These are phyloP conservation scores for Lumnitzera racemosa DNA, from an alignment of 345 rosid genomes.

Conservation along the genomic window DNA sequence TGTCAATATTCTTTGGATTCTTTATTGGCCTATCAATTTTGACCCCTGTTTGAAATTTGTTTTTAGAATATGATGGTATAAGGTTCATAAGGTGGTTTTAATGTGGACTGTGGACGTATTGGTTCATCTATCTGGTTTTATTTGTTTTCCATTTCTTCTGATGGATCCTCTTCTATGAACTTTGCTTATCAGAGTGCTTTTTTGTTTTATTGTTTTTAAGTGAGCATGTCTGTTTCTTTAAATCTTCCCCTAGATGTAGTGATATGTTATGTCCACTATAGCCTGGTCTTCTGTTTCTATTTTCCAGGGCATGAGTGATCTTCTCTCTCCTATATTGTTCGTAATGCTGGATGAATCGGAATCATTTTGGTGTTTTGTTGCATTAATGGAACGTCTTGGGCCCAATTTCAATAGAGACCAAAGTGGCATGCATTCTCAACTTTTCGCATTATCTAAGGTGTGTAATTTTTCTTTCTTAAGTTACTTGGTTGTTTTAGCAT, in stretches of 20 bases:
- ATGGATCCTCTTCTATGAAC: too few species aligned
- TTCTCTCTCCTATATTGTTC: slow-evolving; percentile 82
- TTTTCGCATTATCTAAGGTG: slow-evolving; percentile 93
- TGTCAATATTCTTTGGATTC: too few species aligned
- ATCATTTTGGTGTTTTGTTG: slow-evolving; percentile 96
- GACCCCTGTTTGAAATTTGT: too few species aligned
- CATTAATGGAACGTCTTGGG: slow-evolving; percentile 94
- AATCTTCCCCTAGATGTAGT: neutral
- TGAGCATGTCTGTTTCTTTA: too few species aligned
- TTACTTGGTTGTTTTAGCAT: neutral
- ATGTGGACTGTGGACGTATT: too few species aligned
- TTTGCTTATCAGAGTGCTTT: too few species aligned
- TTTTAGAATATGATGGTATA: too few species aligned
- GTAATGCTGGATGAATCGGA: slow-evolving; percentile 85
- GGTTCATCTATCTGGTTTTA: too few species aligned
- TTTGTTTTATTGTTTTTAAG: too few species aligned
- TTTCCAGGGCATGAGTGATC: slow-evolving; percentile 95
- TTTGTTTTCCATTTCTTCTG: too few species aligned
- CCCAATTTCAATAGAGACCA: slow-evolving; percentile 98
- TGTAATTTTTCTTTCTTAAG: neutral
- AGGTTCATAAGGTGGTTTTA: too few species aligned
- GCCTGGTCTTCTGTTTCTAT: neutral
- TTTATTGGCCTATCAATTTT: too few species aligned
- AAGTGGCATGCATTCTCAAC: slow-evolving; percentile 97
- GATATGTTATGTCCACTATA: neutral